phyloP scores from a whole-genome alignment of 768 basidiomycete genomes.

The Tulasnella sp. region DNA sequence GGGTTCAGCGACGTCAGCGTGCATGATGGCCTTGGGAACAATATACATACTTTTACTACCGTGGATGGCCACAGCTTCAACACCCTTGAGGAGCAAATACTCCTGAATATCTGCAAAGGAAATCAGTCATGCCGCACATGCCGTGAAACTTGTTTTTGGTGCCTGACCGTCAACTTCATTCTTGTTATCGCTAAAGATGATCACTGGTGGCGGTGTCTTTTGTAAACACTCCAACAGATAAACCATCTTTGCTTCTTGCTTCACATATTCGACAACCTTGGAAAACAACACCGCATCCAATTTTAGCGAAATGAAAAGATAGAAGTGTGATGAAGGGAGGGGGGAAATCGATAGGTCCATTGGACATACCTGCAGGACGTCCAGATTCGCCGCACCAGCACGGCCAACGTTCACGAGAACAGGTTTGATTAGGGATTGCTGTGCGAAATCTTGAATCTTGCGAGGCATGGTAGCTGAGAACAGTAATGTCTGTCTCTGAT shows the following conservation, averaged over 20 bases:
- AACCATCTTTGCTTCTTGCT: constrained; percentile 99
- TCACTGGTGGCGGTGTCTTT: constrained; percentile 95
- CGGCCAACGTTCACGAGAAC: constrained; percentile 95
- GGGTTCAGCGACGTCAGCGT: constrained; percentile 1
- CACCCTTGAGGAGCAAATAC: constrained; percentile 88
- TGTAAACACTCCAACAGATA: constrained; percentile 95
- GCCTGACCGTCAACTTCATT: constrained; percentile 94
- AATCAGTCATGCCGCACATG: background rate
- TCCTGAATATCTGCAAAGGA: constrained; percentile 81
- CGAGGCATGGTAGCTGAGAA: constrained; percentile 99
- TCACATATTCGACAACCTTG: constrained; percentile 93
- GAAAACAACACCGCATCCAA: no score
- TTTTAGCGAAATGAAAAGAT: no score
- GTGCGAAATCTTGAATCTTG: constrained; percentile 98
- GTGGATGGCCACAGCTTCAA: constrained; percentile 97
- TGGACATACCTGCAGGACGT: constrained; percentile 73
- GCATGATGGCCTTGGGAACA: background rate
- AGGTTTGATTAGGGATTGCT: constrained; percentile 88
- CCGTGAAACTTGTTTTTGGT: background rate
- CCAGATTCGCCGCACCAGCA: constrained; percentile 93
- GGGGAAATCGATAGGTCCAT: no score
- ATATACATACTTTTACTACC: constrained; percentile 75
- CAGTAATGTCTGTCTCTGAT: constrained; percentile 89
- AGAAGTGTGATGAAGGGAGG: no score
- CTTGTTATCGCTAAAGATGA: constrained; percentile 97